Evolutionary conservation across 169 alveolate genomes (phyloP), one percentile per base, ranked within the genome.

Genomic region (Plasmodium inui): DNA sequence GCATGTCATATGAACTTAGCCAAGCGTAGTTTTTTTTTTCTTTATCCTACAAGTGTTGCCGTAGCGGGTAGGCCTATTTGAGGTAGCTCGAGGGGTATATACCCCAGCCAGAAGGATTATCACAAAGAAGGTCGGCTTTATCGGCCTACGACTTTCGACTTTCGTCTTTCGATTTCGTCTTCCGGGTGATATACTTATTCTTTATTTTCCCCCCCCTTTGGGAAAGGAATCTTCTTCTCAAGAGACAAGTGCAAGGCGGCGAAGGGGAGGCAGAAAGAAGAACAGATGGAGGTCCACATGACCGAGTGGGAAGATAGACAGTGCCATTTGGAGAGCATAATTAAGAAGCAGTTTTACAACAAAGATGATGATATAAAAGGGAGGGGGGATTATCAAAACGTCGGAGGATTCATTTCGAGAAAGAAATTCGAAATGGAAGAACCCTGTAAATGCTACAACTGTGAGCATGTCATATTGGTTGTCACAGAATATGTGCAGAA

Each of bases 401-500:
- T 61, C 6, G 95, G 92, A 10, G 95, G 91, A 9, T 28, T 91
- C 26, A 80, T 91, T 67, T 46, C 85, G 30, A 91, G 61, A 9
- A 70, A 91, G 17, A 81, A 67, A 19, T 91, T 34, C 44, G 26
- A 12, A 4, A 17, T 12, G 28, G 37, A 71, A 10, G 88, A 78
- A 37, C n/a, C 39, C 8, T 71, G 80, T 55, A 57, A 91, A 30
- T 91, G 92, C 39, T 46, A 26, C 9, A 91, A 41, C 39, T 81
- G 92, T 53, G 92, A 91, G n/a, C 39, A 81, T 81, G 55, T 82
- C 30, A 46, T 91, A 81, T 37, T 91, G 44, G 57, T 91, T 30
- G 55, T 91, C 41, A 91, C 84, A 30, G 95, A 91, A 10, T 91
- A 91, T 82, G 55, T 91, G 12, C 71, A 91, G 76, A 91, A 91